Percentiles rank a stretch among this genome's conserved stretches.
phyloP scores from a whole-genome alignment of 805 yeast genomes.

The Ogataea degrootiae region DNA sequence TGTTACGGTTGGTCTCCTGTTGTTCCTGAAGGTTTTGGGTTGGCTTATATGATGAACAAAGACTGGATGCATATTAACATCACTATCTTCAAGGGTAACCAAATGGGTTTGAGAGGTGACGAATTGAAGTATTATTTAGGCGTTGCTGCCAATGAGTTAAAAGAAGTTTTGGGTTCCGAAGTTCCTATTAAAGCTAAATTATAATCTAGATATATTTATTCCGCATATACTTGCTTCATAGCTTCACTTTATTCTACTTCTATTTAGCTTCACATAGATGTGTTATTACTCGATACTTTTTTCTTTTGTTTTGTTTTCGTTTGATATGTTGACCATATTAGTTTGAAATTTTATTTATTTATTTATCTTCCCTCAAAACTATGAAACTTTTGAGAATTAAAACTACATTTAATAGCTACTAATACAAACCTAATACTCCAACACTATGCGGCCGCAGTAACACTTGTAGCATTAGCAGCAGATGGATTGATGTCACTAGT shows the following conservation, averaged over 20 bases:
- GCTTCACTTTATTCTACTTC: neutral
- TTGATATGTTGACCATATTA: too few species aligned
- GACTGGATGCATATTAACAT: constrained; percentile 85
- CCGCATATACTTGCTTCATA: neutral
- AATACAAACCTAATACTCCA: too few species aligned
- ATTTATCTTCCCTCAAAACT: too few species aligned
- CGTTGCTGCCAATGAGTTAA: constrained; percentile 79
- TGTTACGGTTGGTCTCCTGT: constrained; percentile 98
- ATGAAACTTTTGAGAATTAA: too few species aligned
- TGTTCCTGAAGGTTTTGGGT: constrained; percentile 87
- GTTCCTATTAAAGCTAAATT: constrained; percentile 1
- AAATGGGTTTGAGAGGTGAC: constrained; percentile 50
- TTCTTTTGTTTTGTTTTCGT: too few species aligned
- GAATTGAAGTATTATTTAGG: constrained; percentile 63
- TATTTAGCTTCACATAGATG: too few species aligned
- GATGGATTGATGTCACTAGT: too few species aligned
- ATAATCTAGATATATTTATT: neutral
- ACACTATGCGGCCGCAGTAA: too few species aligned
- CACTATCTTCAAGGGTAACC: constrained; percentile 61
- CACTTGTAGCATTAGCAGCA: too few species aligned
- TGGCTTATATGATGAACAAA: constrained; percentile 87
- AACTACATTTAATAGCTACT: too few species aligned
- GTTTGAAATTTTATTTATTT: too few species aligned
- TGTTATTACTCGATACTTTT: neutral
- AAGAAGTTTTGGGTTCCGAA: constrained; percentile 42